Percentiles rank a stretch among this genome's conserved stretches.
Evolutionary conservation across 805 yeast species (phyloP).

Genomic region (Pichia sporocuriosa): DNA sequence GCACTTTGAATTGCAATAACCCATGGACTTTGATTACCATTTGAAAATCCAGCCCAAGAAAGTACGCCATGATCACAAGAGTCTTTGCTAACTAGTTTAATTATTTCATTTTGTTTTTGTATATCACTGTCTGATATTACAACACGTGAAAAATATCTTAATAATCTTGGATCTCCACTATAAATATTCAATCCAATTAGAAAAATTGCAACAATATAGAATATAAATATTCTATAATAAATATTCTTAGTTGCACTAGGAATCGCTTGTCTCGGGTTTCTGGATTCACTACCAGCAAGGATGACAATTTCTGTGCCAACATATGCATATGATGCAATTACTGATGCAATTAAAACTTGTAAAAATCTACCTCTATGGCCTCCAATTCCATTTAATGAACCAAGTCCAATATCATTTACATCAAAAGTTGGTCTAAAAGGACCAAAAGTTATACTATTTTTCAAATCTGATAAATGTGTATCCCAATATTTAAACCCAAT

Average conservation of each 20-base stretch:
- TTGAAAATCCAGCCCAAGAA: slow-evolving; percentile 34
- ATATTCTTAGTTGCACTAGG: slow-evolving; percentile 74
- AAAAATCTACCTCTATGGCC: slow-evolving; percentile 57
- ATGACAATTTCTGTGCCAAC: slow-evolving; percentile 80
- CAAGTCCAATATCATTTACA: slow-evolving; percentile 51
- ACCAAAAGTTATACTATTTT: slow-evolving; percentile 51
- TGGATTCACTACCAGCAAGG: slow-evolving; percentile 81
- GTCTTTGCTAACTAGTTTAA: slow-evolving; percentile 23
- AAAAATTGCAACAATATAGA: slow-evolving; percentile 62
- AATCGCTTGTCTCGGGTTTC: slow-evolving; percentile 67
- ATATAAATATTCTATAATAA: slow-evolving; percentile 59
- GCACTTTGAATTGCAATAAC: slow-evolving; percentile 48
- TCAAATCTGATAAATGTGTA: slow-evolving; percentile 40
- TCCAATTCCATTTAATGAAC: slow-evolving; percentile 48
- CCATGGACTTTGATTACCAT: slow-evolving; percentile 51
- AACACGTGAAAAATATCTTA: slow-evolving; percentile 44
- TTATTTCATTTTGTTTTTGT: slow-evolving; percentile 16
- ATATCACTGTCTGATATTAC: slow-evolving; percentile 16
- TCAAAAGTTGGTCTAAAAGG: slow-evolving; percentile 70
- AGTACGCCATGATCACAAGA: slow-evolving; percentile 21
- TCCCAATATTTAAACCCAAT: slow-evolving; percentile 75
- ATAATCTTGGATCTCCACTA: slow-evolving; percentile 68
- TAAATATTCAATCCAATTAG: slow-evolving; percentile 66
- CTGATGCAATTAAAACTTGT: slow-evolving; percentile 52
- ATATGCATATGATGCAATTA: slow-evolving; percentile 67